Evolutionary conservation across 208 protist species (phyloP).

Genomic region (Acanthamoeba sp.): DNA sequence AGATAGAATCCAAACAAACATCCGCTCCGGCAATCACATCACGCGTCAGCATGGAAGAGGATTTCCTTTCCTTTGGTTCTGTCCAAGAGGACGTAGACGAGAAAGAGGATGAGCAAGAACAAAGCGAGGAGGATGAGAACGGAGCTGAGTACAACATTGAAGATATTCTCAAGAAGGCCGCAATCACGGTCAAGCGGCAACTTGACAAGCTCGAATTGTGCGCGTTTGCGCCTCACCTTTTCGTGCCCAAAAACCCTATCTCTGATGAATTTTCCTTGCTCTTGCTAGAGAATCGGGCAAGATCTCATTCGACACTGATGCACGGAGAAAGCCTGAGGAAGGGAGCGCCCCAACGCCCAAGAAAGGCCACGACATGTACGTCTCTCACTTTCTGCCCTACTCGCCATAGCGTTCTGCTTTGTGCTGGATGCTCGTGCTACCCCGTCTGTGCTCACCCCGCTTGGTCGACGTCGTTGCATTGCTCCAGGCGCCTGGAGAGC

Average conservation of each 20-base stretch:
- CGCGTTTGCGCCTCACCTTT: not conserved
- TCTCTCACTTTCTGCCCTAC: not conserved
- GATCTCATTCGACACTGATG: conserved; percentile 1
- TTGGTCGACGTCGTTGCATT: not conserved
- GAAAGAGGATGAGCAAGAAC: conserved; percentile 2
- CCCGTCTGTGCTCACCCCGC: not conserved
- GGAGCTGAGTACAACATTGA: conserved; percentile 17
- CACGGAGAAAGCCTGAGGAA: not conserved
- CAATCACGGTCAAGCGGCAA: conserved; percentile 16
- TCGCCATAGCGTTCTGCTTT: not conserved
- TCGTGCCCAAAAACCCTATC: not conserved
- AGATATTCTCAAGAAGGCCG: conserved; percentile 40
- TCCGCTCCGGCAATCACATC: not conserved
- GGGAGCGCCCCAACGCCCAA: not conserved
- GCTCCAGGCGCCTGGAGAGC: conserved; percentile 18
- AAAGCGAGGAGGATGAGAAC: not conserved
- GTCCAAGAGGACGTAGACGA: not conserved
- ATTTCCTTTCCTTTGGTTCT: conserved; percentile 13
- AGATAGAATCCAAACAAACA: too few relatives aligned
- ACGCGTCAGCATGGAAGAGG: not conserved
- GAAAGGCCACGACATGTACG: conserved; percentile 13
- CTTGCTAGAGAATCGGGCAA: not conserved
- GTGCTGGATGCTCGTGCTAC: not conserved
- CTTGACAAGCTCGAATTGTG: conserved; percentile 51
- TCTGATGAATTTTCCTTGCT: not conserved